phyloP scores from a whole-genome alignment of 129 eudicot species.

The Helianthus annuus region HanXRQr2.0-SUNRISE NC_035445.2:14564085-14564584 shows the following conservation, averaged over 20 bases:
- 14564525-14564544: slow-evolving; percentile 90
- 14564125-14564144: slow-evolving; percentile 42
- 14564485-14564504: slow-evolving; percentile 90
- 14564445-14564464: slow-evolving; percentile 77
- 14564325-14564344: slow-evolving; percentile 81
- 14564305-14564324: slow-evolving; percentile 88
- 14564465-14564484: slow-evolving; percentile 96
- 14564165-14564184: slow-evolving; percentile 52
- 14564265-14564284: slow-evolving; percentile 96
- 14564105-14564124: slow-evolving; percentile 43
- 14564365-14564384: slow-evolving; percentile 91
- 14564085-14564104: slow-evolving; percentile 41
- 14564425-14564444: slow-evolving; percentile 64
- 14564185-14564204: slow-evolving; percentile 65
- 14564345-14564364: slow-evolving; percentile 80
- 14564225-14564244: slow-evolving; percentile 98
- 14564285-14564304: slow-evolving; percentile 88
- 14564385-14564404: slow-evolving; percentile 96
- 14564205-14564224: slow-evolving; percentile 93
- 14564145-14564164: slow-evolving; percentile 34
- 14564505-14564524: slow-evolving; percentile 97
- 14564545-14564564: slow-evolving; percentile 99
- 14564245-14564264: slow-evolving; percentile 89
- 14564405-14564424: slow-evolving; percentile 78
- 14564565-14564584: slow-evolving; percentile 92